phyloP scores from a whole-genome alignment of 75 land plant species.

The Selaginella tamariscina region DNA sequence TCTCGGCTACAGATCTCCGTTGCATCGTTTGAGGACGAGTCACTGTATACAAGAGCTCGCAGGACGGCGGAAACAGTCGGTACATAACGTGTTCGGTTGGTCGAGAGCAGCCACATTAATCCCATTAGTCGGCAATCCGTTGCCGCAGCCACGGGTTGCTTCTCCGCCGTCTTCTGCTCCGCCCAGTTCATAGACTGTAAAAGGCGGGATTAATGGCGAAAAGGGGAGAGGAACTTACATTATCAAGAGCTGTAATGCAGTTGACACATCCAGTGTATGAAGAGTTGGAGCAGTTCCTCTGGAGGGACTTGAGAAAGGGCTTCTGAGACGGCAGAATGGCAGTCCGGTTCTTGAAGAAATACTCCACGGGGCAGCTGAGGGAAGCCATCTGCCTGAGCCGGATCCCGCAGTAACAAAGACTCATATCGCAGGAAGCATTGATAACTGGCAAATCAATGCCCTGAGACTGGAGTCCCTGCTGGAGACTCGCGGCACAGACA shows the following conservation, averaged over 20 bases:
- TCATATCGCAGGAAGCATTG: slow-evolving; percentile 52
- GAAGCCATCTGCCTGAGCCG: slow-evolving; percentile 42
- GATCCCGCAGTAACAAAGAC: slow-evolving; percentile 70
- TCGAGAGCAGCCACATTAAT: slow-evolving; percentile 62
- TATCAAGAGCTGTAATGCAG: slow-evolving; percentile 48
- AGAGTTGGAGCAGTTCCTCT: slow-evolving; percentile 34
- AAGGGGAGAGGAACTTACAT: slow-evolving; percentile 27
- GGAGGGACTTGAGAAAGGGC: neutral
- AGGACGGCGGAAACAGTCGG: slow-evolving; percentile 75
- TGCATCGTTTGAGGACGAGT: no score
- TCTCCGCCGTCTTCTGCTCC: neutral
- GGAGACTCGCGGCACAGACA: slow-evolving; percentile 46
- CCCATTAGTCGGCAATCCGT: slow-evolving; percentile 68
- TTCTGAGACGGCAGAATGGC: neutral
- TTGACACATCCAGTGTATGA: slow-evolving; percentile 56
- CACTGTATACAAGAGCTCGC: slow-evolving; percentile 74
- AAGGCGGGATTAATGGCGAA: neutral
- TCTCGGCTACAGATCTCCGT: neutral
- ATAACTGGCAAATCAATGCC: slow-evolving; percentile 36
- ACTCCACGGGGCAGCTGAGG: slow-evolving; percentile 44
- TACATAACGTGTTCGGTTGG: slow-evolving; percentile 67
- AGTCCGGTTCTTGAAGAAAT: slow-evolving; percentile 11
- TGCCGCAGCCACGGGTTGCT: slow-evolving; percentile 11
- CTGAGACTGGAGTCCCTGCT: slow-evolving; percentile 36
- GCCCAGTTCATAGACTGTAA: slow-evolving; percentile 5